Conservation (phyloP, 495 filamentous ascomycete species). For the Chaetomium cochliodes region DNA sequence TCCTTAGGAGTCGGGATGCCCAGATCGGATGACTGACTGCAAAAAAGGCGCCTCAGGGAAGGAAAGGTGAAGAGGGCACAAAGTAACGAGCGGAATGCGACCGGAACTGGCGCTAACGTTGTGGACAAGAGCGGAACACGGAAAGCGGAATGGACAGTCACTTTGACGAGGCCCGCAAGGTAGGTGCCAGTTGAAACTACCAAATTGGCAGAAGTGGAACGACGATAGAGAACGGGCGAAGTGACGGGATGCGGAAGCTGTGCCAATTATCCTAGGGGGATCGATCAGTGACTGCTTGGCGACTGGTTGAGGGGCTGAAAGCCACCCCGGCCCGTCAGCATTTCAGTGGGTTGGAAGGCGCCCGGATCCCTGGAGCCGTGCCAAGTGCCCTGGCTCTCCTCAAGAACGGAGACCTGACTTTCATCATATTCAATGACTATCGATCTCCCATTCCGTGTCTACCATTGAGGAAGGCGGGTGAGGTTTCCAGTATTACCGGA, state of each 20-base stretch:
- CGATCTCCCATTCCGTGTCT: constrained; percentile 7
- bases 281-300: constrained; percentile 9
- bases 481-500: not conserved
- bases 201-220: constrained; percentile 1
- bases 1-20: not conserved
- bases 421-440: not conserved
- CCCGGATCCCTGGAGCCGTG: constrained; percentile 28
- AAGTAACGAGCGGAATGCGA: constrained; percentile 14
- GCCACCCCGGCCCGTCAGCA: constrained; percentile 17
- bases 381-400: constrained; percentile 12
- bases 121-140: constrained; percentile 4
- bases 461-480: constrained; percentile 6
- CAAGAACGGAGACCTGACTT: not conserved
- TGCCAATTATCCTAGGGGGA: constrained; percentile 17
- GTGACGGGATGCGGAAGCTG: constrained; percentile 24
- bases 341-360: constrained; percentile 7
- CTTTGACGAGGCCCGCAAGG: constrained; percentile 6
- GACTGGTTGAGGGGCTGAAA: constrained; percentile 27
- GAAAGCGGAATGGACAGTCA: not conserved
- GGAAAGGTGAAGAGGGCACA: constrained; percentile 6
- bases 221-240: constrained; percentile 20
- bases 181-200: not conserved
- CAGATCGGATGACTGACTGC: not conserved
- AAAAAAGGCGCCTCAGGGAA: not conserved
- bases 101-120: constrained; percentile 7